phyloP scores from a whole-genome alignment of 2,329 filamentous ascomycete species.

The Ascochyta lentis region DNA sequence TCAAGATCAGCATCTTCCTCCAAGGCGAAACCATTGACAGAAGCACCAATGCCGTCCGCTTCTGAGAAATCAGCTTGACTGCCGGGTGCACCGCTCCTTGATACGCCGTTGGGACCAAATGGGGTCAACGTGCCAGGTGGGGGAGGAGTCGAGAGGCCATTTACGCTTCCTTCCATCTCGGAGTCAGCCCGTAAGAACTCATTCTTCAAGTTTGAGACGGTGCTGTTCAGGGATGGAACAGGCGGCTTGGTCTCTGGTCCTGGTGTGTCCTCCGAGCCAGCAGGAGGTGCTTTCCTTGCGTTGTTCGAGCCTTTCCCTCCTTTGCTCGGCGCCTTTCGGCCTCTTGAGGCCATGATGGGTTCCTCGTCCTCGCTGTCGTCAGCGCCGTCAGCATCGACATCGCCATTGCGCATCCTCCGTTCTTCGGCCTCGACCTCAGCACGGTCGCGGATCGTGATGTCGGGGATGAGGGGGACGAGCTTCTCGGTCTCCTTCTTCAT shows the following conservation, averaged over 20 bases:
- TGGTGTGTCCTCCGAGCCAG: conserved; percentile 80
- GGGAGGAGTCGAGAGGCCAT: conserved; percentile 87
- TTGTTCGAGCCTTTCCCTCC: conserved; percentile 70
- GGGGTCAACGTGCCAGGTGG: conserved; percentile 80
- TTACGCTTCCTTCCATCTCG: conserved; percentile 80
- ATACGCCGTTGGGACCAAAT: conserved; percentile 70
- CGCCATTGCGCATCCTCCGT: conserved; percentile 80
- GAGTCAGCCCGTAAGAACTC: conserved; percentile 70
- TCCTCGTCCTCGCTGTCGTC: conserved; percentile 93
- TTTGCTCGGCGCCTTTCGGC: conserved; percentile 82
- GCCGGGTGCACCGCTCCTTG: conserved; percentile 62
- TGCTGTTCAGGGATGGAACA: conserved; percentile 62
- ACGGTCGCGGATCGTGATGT: conserved; percentile 86
- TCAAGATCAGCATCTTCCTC: conserved; percentile 84
- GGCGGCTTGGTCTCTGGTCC: conserved; percentile 75
- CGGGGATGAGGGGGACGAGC: conserved; percentile 91
- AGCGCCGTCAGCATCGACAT: conserved; percentile 78
- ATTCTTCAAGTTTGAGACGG: conserved; percentile 59
- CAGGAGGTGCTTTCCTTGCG: conserved; percentile 74
- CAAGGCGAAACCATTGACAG: conserved; percentile 69
- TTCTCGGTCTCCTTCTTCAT: conserved; percentile 99
- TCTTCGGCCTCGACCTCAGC: conserved; percentile 82
- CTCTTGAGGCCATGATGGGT: conserved; percentile 96
- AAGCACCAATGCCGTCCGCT: conserved; percentile 73
- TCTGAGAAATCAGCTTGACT: conserved; percentile 89